phyloP scores from a whole-genome alignment of 2,329 filamentous ascomycete species.

The Calonectria fujianensis region DNA sequence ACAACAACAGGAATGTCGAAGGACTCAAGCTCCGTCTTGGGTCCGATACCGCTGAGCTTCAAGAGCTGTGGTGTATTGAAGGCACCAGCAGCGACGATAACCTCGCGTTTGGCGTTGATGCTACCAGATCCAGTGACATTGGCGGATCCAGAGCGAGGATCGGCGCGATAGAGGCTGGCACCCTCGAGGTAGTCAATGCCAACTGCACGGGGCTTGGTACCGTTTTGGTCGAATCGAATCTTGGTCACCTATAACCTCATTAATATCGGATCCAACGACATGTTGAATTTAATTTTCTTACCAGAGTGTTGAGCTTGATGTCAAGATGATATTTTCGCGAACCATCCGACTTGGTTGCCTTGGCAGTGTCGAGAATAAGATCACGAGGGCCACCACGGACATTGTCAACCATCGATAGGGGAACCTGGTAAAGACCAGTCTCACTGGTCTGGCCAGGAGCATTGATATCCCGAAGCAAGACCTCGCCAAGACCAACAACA shows the following conservation, averaged over 20 bases:
- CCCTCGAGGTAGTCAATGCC: conserved; percentile 59
- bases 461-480: conserved; percentile 56
- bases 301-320: conserved; percentile 53
- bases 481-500: conserved; percentile 51
- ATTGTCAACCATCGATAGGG: conserved; percentile 70
- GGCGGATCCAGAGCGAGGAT: conserved; percentile 48
- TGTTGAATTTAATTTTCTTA: background rate
- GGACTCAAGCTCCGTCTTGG: conserved; percentile 50
- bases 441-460: conserved; percentile 45
- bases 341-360: conserved; percentile 48
- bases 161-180: conserved; percentile 49
- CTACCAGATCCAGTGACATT: conserved; percentile 33
- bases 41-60: conserved; percentile 65
- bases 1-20: conserved; percentile 59
- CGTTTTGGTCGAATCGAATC: conserved; percentile 59
- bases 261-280: conserved; percentile 28
- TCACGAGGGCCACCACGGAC: conserved; percentile 74
- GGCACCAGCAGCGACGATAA: conserved; percentile 69
- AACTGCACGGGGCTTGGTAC: conserved; percentile 55
- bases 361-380: conserved; percentile 66
- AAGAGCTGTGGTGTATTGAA: conserved; percentile 72
- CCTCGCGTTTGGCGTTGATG: conserved; percentile 54
- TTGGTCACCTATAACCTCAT: conserved; percentile 56
- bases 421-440: conserved; percentile 72
- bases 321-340: conserved; percentile 55